These are phyloP conservation scores for Salix dunnii DNA, from an alignment of 345 rosid species.

Conservation along the genomic window DNA sequence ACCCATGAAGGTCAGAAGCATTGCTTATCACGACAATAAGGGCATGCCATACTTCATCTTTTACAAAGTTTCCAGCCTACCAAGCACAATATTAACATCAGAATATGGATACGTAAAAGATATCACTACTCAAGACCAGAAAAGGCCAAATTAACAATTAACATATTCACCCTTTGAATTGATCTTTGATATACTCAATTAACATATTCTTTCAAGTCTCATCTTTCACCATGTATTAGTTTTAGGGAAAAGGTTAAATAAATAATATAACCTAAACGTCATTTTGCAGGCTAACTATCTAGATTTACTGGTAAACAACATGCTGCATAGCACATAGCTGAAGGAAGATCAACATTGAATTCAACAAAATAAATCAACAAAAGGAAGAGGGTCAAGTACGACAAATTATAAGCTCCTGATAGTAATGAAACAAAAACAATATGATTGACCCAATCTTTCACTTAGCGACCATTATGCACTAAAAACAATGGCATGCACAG, in stretches of 20 bases:
- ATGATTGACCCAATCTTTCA: not conserved
- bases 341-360: not conserved
- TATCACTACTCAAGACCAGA: not conserved
- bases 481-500: not conserved
- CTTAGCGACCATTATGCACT: not conserved
- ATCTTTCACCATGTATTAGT: not conserved
- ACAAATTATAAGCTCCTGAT: not conserved
- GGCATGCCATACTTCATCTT: constrained; percentile 97
- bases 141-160: not conserved
- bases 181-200: not conserved
- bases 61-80: constrained; percentile 98
- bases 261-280: not conserved
- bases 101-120: not conserved
- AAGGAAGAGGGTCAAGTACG: not conserved
- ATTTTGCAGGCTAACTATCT: not conserved
- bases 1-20: constrained; percentile 95
- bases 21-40: constrained; percentile 92
- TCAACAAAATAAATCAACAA: not conserved
- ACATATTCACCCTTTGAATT: not conserved
- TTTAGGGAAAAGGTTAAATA: not conserved
- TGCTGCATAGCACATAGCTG: not conserved
- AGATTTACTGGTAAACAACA: not conserved
- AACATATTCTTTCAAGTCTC: not conserved
- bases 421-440: not conserved
- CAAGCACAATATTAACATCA: constrained; percentile 28